phyloP scores from a whole-genome alignment of 2,329 filamentous ascomycete genomes.

The Magnaporthiopsis rhizophila region DNA sequence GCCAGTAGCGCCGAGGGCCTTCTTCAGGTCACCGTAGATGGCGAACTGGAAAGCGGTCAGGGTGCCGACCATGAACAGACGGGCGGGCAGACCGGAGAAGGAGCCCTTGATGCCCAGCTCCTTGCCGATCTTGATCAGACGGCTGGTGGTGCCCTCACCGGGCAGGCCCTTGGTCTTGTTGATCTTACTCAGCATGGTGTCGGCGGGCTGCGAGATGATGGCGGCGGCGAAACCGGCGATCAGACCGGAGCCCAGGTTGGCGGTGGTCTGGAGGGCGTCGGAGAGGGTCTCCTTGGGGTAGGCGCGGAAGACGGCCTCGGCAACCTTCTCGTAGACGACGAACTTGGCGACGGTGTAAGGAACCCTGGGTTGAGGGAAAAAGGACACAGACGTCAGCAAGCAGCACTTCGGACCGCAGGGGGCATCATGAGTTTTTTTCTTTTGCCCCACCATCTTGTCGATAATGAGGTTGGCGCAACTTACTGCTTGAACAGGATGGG shows the following conservation, averaged over 20 bases:
- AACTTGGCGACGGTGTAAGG: conserved; percentile 87
- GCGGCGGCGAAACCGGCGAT: conserved; percentile 69
- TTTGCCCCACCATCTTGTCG: too few species aligned
- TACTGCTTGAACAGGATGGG: conserved; percentile 72
- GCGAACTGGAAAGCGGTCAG: conserved; percentile 69
- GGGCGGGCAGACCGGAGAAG: conserved; percentile 68
- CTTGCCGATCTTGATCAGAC: conserved; percentile 72
- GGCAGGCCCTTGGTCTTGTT: conserved; percentile 79
- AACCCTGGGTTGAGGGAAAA: conserved; percentile 41
- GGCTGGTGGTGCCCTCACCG: conserved; percentile 67
- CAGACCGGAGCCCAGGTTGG: conserved; percentile 44
- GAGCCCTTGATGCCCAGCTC: conserved; percentile 68
- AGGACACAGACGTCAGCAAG: conserved; percentile 11
- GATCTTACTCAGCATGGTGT: conserved; percentile 84
- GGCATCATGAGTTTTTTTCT: background rate
- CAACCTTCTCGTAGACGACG: conserved; percentile 78
- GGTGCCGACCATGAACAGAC: conserved; percentile 47
- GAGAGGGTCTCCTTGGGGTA: conserved; percentile 62
- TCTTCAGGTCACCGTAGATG: conserved; percentile 72
- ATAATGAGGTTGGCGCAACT: conserved; percentile 20
- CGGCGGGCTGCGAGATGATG: conserved; percentile 72
- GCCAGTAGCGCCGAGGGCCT: conserved; percentile 60
- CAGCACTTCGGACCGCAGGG: background rate
- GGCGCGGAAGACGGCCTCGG: conserved; percentile 55
- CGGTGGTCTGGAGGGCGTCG: conserved; percentile 55